These are phyloP conservation scores for Metschnikowia colocasiae DNA, from an alignment of 805 yeast genomes.

Conservation along the genomic window DNA sequence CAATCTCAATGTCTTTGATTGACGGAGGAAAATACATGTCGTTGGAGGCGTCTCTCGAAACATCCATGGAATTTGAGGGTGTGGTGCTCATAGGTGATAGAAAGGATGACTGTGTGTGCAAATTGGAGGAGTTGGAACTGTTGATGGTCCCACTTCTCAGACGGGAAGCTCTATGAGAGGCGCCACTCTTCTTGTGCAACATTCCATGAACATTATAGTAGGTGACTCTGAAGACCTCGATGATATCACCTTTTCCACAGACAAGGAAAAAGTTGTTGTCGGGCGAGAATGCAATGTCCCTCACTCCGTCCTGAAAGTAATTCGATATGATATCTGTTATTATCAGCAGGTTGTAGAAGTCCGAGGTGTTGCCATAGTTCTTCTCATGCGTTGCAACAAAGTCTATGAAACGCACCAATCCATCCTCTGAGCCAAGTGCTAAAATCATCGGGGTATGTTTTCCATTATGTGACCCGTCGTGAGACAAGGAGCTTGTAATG, in stretches of 20 bases:
- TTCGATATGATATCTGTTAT: constrained; percentile 55
- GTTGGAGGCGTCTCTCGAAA: constrained; percentile 15
- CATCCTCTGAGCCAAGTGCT: constrained; percentile 63
- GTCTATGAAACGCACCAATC: constrained; percentile 57
- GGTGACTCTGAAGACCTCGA: constrained; percentile 38
- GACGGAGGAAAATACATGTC: constrained; percentile 28
- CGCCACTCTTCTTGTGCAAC: constrained; percentile 14
- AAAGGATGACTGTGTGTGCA: constrained; percentile 17
- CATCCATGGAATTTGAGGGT: constrained; percentile 24
- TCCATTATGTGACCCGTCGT: constrained; percentile 15
- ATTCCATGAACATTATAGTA: constrained; percentile 40
- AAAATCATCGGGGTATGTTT: constrained; percentile 39
- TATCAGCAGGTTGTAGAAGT: constrained; percentile 22
- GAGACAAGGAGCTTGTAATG: constrained; percentile 31
- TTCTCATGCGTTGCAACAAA: constrained; percentile 31
- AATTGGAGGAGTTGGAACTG: constrained; percentile 22
- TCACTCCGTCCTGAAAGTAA: constrained; percentile 61
- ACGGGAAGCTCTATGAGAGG: constrained; percentile 17
- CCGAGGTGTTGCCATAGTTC: constrained; percentile 25
- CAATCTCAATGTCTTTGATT: constrained; percentile 35
- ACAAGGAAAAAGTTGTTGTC: constrained; percentile 45
- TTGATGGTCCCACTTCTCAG: constrained; percentile 40
- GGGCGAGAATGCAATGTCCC: constrained; percentile 45
- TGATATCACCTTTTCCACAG: constrained; percentile 55
- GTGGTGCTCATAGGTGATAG: constrained; percentile 23